A percentile compares a stretch with the other conserved stretches of the same genome.
These are phyloP conservation scores for Aspergillus quadricinctus DNA, from an alignment of 2,329 filamentous ascomycete genomes.

Conservation along the genomic window DNA sequence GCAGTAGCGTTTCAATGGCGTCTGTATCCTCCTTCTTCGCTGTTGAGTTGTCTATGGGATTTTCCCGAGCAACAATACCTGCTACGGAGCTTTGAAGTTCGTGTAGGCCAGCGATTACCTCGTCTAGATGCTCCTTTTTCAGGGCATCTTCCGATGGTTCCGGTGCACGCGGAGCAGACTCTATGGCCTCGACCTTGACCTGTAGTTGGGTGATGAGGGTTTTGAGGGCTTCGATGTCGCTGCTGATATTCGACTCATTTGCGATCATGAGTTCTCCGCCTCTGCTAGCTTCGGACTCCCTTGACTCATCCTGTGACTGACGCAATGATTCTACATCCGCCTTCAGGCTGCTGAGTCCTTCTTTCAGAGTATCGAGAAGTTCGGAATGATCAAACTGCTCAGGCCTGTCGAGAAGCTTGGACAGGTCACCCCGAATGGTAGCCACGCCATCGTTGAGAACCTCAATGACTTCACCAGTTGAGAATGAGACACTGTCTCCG, in stretches of 20 bases:
- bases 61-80: slow-evolving; percentile 44
- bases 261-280: slow-evolving; percentile 57
- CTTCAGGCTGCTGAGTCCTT: slow-evolving; percentile 71
- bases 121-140: slow-evolving; percentile 46
- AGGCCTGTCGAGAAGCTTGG: slow-evolving; percentile 71
- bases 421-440: slow-evolving; percentile 68
- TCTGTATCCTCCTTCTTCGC: slow-evolving; percentile 80
- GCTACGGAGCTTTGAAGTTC: slow-evolving; percentile 59
- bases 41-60: slow-evolving; percentile 45
- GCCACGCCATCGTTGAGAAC: slow-evolving; percentile 67
- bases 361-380: slow-evolving; percentile 79
- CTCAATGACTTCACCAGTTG: slow-evolving; percentile 57
- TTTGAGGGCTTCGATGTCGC: slow-evolving; percentile 83
- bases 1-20: slow-evolving; percentile 83
- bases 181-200: slow-evolving; percentile 77
- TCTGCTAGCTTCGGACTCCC: slow-evolving; percentile 48
- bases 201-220: slow-evolving; percentile 75
- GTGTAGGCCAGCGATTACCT: slow-evolving; percentile 41
- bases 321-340: slow-evolving; percentile 75
- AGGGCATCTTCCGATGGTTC: slow-evolving; percentile 38
- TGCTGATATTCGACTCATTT: slow-evolving; percentile 50
- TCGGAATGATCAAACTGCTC: slow-evolving; percentile 81
- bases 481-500: slow-evolving; percentile 50
- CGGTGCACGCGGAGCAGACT: slow-evolving; percentile 42
- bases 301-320: slow-evolving; percentile 46